phyloP scores from a whole-genome alignment of 73 alveolate species.

The Symbiodinium natans region DNA sequence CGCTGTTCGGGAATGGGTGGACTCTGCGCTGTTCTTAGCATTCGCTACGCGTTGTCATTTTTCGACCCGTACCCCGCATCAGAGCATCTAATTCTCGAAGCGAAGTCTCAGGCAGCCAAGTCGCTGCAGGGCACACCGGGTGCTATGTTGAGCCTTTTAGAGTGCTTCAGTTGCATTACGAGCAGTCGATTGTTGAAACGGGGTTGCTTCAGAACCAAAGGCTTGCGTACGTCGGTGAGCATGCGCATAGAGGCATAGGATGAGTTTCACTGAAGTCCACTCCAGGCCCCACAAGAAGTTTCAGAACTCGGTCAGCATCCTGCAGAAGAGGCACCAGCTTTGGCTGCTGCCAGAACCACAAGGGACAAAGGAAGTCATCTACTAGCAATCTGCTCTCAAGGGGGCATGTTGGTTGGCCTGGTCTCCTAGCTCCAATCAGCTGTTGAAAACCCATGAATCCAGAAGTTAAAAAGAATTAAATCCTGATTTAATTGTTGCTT shows the following conservation, averaged over 20 bases:
- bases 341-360: too few relatives aligned
- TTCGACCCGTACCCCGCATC: too few relatives aligned
- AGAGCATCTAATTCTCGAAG: background rate
- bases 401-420: too few relatives aligned
- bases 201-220: too few relatives aligned
- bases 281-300: slow-evolving; percentile 92
- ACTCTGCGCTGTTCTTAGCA: background rate
- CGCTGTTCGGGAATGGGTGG: slow-evolving; percentile 81
- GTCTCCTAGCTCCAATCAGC: too few relatives aligned
- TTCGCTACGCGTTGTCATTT: too few relatives aligned
- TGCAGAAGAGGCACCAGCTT: slow-evolving; percentile 37
- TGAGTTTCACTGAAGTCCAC: background rate
- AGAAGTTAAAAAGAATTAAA: too few relatives aligned
- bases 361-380: too few relatives aligned
- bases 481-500: too few relatives aligned
- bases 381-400: too few relatives aligned
- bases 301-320: slow-evolving; percentile 65
- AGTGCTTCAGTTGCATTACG: background rate
- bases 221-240: too few relatives aligned
- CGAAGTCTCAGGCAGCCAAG: background rate
- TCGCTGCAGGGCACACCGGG: slow-evolving; percentile 32
- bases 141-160: slow-evolving; percentile 36
- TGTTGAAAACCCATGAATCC: too few relatives aligned
- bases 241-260: background rate
- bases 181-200: background rate